These are phyloP conservation scores for Plasmopara muralis DNA, from an alignment of 352 stramenopile species.

Conservation along the genomic window DNA sequence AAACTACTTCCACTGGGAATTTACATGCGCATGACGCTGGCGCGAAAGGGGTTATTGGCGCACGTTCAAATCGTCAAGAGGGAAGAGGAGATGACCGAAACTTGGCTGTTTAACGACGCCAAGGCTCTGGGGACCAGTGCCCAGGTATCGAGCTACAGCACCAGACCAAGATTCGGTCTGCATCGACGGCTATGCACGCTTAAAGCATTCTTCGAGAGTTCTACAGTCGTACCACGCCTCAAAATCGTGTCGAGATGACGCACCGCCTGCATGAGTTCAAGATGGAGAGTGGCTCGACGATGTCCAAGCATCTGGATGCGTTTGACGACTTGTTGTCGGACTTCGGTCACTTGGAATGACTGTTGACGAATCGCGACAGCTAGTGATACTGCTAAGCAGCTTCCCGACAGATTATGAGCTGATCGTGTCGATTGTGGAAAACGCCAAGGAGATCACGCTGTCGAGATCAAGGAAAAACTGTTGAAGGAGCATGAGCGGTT, in stretches of 20 bases:
- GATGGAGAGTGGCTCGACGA: too few relatives aligned
- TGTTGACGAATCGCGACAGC: background rate
- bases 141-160: background rate
- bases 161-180: background rate
- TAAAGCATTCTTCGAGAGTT: background rate
- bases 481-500: background rate
- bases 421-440: background rate
- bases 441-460: background rate
- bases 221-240: background rate
- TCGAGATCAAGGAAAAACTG: background rate
- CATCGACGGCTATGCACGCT: background rate
- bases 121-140: background rate
- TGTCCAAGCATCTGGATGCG: background rate
- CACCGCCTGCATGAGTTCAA: background rate
- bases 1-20: too few relatives aligned
- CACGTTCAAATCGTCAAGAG: too few relatives aligned
- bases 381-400: background rate
- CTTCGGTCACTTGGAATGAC: background rate
- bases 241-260: conserved; percentile 1
- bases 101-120: background rate
- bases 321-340: background rate
- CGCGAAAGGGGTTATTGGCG: too few relatives aligned
- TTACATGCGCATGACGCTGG: too few relatives aligned
- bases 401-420: background rate
- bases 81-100: background rate